Conservation (phyloP, 2,329 filamentous ascomycete genomes). For the Tympanopsis confertula region DNA sequence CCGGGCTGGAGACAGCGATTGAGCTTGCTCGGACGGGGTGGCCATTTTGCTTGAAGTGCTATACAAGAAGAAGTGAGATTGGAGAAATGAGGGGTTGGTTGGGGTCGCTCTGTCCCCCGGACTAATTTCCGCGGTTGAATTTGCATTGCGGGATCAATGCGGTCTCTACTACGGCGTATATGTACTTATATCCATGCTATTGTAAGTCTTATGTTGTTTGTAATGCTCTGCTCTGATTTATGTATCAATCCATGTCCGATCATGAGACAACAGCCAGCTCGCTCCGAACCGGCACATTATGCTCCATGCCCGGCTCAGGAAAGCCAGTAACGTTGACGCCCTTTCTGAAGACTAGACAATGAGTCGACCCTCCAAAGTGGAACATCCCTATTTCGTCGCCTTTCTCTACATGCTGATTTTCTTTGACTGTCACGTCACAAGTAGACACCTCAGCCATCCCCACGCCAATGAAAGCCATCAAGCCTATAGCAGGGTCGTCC, state of each 20-base stretch:
- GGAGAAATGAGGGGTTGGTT: too few species aligned
- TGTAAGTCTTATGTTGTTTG: too few species aligned
- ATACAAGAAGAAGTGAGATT: too few species aligned
- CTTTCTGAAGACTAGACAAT: slow-evolving; percentile 56
- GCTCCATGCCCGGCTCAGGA: slow-evolving; percentile 18
- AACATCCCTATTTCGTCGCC: slow-evolving; percentile 69
- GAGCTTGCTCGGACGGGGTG: too few species aligned
- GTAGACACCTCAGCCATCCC: slow-evolving; percentile 70
- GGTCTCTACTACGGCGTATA: too few species aligned
- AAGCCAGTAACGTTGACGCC: slow-evolving; percentile 33
- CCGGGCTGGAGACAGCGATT: not conserved
- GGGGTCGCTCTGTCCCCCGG: too few species aligned
- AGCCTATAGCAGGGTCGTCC: slow-evolving; percentile 52
- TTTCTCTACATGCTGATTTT: slow-evolving; percentile 55
- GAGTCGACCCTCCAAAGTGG: slow-evolving; percentile 65
- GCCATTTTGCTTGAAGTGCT: not conserved
- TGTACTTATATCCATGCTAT: too few species aligned
- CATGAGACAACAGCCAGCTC: slow-evolving; percentile 22
- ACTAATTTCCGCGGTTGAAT: too few species aligned
- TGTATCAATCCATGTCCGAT: too few species aligned
- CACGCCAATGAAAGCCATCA: slow-evolving; percentile 60
- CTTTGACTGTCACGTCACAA: slow-evolving; percentile 58
- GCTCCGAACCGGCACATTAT: slow-evolving; percentile 26
- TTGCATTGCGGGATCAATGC: too few species aligned
- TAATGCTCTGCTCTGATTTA: too few species aligned